phyloP scores from a whole-genome alignment of 305 asterid species.

The Galium porrigens region DNA sequence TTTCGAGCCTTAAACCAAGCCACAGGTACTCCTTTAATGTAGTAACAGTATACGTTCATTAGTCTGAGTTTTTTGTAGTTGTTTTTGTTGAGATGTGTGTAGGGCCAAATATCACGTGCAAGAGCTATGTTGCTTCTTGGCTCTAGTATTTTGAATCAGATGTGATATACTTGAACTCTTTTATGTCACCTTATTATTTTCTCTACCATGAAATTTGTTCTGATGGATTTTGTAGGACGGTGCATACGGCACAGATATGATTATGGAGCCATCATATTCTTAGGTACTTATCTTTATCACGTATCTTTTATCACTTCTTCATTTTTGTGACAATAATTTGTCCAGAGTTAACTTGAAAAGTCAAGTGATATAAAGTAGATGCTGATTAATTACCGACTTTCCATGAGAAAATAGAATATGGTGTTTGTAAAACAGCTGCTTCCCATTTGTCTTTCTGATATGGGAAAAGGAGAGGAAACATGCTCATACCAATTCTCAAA shows the following conservation, averaged over 20 bases:
- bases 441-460: neutral
- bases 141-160: neutral
- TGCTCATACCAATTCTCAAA: neutral
- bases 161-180: neutral
- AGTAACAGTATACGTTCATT: neutral
- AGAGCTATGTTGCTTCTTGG: neutral
- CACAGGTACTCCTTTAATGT: slow-evolving; percentile 39
- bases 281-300: slow-evolving; percentile 45
- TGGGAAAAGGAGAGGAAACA: neutral
- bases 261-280: slow-evolving; percentile 81
- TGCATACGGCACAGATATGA: slow-evolving; percentile 89
- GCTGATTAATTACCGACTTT: neutral
- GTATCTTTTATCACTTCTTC: neutral
- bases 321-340: neutral
- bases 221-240: slow-evolving; percentile 51
- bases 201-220: slow-evolving; percentile 13
- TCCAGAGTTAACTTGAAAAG: neutral
- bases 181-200: neutral
- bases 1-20: slow-evolving; percentile 98
- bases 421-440: neutral
- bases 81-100: neutral
- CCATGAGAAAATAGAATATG: neutral
- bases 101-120: neutral
- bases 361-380: neutral
- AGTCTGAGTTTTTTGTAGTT: neutral